Conservation (phyloP, 2,329 filamentous ascomycete species). For the Epichloe sylvatica region DNA sequence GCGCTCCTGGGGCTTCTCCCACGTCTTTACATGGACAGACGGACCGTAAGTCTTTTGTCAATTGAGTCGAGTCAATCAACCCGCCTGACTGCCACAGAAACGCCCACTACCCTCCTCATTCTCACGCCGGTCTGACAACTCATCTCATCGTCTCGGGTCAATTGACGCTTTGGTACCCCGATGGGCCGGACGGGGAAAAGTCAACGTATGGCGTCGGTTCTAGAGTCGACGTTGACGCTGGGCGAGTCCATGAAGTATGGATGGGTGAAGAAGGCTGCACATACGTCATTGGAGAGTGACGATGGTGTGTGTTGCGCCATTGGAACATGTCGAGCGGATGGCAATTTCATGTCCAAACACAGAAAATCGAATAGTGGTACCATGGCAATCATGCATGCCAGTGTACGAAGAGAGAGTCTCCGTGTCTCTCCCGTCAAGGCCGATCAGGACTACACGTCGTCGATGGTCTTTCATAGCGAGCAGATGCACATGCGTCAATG, state of each 20-base stretch:
- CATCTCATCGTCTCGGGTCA: constrained; percentile 53
- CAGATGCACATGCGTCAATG: too few species aligned
- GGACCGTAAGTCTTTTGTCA: constrained; percentile 39
- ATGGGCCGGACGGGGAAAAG: constrained; percentile 40
- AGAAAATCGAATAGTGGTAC: too few species aligned
- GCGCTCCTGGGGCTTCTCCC: constrained; percentile 52
- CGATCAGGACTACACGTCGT: too few species aligned
- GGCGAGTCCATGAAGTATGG: constrained; percentile 54
- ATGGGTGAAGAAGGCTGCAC: constrained; percentile 52
- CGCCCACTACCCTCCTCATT: constrained; percentile 54
- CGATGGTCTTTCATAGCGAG: too few species aligned
- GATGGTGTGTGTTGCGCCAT: background rate
- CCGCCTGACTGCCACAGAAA: constrained; percentile 32
- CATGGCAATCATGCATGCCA: too few species aligned
- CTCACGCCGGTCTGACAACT: constrained; percentile 49
- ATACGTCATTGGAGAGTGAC: constrained; percentile 50
- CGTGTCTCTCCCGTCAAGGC: too few species aligned
- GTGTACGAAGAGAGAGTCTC: too few species aligned
- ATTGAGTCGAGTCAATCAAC: background rate
- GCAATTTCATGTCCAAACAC: too few species aligned
- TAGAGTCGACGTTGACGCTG: constrained; percentile 52
- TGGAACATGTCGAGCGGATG: too few species aligned
- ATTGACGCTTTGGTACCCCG: constrained; percentile 52
- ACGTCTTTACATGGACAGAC: constrained; percentile 62
- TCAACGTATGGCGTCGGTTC: constrained; percentile 46